Evolutionary conservation across 2,329 filamentous ascomycete species (phyloP), one percentile per base, ranked within the genome.

Genomic region (Colletotrichum kahawae): DNA sequence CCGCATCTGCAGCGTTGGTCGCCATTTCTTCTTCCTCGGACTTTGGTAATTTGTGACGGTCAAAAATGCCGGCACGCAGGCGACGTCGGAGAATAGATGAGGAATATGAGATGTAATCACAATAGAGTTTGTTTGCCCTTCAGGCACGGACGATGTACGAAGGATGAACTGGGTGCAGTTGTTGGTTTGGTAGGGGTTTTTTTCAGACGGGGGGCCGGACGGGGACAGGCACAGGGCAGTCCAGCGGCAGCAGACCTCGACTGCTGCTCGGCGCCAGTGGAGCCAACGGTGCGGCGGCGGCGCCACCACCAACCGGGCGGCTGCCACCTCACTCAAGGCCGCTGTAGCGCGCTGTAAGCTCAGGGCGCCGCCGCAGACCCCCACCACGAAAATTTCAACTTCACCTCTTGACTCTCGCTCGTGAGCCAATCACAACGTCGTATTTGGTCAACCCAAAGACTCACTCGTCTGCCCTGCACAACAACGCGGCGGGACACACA

Each of bases 361-460:
- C 56, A 57, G 57, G 69, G 38, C 69, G 63, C 51, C 31, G 57
- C 24, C 60, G 62, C 18, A 18, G 12, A 18, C 9, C 71, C 71
- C 71, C 71, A 62, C 62, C 72, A 66, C 62, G 73, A 74, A 71
- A 77, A 77, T 75, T 75, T 77, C 75, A 75, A 77, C 72, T 73
- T 76, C 72, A 78, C 60, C 72, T 71, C 73, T 67, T 29, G 43
- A 63, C 29, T 60, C 36, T 31, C 13, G 21, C 31, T 68, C 14
- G 54, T 51, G 76, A 82, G 80, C 84, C 84, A 85, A 85, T 85
- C 83, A 84, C 80, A 78, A 77, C 75, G 74, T 80, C 77, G 77
- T 71, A 75, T 79, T 76, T 77, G 76, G 79, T 81, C 79, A 82
- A 81, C 82, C 81, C 83, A 82, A 80, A 84, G 80, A 82, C 56